Percentiles rank a stretch among this genome's conserved stretches.
Conservation (phyloP, 352 stramenopile species). For the Phytophthora tubulina region DNA sequence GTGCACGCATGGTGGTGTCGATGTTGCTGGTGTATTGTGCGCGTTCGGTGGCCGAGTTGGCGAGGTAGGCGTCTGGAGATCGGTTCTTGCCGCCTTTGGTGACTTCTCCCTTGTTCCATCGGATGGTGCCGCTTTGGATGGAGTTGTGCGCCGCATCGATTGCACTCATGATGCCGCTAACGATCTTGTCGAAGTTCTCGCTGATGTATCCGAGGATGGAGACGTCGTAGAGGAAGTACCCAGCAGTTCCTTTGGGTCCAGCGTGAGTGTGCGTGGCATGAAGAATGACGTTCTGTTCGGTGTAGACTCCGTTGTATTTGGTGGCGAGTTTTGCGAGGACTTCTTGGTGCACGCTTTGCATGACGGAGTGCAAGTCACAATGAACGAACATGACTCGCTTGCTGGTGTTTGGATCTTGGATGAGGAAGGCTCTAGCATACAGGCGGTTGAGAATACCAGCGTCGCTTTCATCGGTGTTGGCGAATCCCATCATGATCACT, state of each 20-base stretch:
- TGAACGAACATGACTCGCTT: conserved; percentile 58
- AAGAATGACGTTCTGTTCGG: conserved; percentile 73
- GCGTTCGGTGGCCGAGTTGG: conserved; percentile 74
- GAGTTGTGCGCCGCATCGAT: conserved; percentile 71
- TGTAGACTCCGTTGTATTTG: conserved; percentile 58
- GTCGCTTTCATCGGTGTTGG: conserved; percentile 49
- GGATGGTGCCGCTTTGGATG: conserved; percentile 54
- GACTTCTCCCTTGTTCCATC: conserved; percentile 46
- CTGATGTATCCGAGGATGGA: conserved; percentile 57
- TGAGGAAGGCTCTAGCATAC: conserved; percentile 69
- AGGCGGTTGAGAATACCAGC: conserved; percentile 72
- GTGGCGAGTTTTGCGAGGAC: conserved; percentile 49
- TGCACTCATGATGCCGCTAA: conserved; percentile 73
- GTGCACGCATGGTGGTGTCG: conserved; percentile 75
- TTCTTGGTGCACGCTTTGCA: conserved; percentile 67
- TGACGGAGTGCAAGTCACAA: conserved; percentile 55
- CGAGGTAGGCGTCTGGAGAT: conserved; percentile 69
- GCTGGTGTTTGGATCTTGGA: conserved; percentile 51
- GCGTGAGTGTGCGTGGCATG: conserved; percentile 89
- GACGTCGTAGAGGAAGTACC: conserved; percentile 81
- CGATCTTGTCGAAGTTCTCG: conserved; percentile 76
- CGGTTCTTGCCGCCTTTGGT: conserved; percentile 76
- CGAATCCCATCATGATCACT: conserved; percentile 77
- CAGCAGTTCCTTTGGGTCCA: conserved; percentile 71
- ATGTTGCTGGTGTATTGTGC: conserved; percentile 65